A percentile compares a stretch with the other conserved stretches of the same genome.
phyloP scores from a whole-genome alignment of 208 protist genomes.

The Porcisia hertigi region DNA sequence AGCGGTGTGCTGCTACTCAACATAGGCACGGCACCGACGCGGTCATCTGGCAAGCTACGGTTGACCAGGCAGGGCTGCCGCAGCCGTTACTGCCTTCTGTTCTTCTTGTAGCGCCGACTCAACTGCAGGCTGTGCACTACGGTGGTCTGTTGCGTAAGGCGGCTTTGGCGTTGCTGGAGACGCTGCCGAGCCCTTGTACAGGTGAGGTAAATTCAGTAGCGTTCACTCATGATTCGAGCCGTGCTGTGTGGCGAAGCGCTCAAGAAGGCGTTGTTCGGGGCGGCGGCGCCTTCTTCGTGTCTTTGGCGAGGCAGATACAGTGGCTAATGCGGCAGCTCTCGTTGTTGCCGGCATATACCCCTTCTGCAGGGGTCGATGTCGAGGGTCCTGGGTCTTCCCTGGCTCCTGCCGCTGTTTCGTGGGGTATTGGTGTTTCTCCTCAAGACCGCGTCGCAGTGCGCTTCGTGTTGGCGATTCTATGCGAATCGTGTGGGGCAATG shows the following conservation, averaged over 20 bases:
- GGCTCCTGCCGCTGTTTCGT: not conserved
- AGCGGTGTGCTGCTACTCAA: not conserved
- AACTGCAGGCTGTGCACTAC: slow-evolving; percentile 27
- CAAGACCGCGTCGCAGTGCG: slow-evolving; percentile 15
- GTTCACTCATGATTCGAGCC: not conserved
- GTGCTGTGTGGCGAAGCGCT: not conserved
- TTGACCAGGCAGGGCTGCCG: not conserved
- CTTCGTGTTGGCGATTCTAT: slow-evolving; percentile 35
- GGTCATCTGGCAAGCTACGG: not conserved
- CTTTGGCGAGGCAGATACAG: slow-evolving; percentile 28
- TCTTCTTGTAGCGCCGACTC: slow-evolving; percentile 39
- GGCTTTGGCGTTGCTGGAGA: slow-evolving; percentile 14
- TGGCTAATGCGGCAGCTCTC: slow-evolving; percentile 8
- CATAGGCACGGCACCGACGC: not conserved
- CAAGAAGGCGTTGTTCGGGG: slow-evolving; percentile 34
- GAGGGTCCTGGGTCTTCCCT: not conserved
- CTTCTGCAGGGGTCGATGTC: not conserved
- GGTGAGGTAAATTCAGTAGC: not conserved
- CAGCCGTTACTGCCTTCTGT: slow-evolving; percentile 11
- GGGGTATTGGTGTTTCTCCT: not conserved
- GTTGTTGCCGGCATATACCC: not conserved
- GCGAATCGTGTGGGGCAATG: slow-evolving; percentile 38
- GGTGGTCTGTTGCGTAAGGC: slow-evolving; percentile 33
- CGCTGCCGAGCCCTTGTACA: slow-evolving; percentile 14
- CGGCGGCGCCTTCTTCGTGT: slow-evolving; percentile 49